phyloP scores from a whole-genome alignment of 352 stramenopile genomes.

The Pythium insidiosum region DNA sequence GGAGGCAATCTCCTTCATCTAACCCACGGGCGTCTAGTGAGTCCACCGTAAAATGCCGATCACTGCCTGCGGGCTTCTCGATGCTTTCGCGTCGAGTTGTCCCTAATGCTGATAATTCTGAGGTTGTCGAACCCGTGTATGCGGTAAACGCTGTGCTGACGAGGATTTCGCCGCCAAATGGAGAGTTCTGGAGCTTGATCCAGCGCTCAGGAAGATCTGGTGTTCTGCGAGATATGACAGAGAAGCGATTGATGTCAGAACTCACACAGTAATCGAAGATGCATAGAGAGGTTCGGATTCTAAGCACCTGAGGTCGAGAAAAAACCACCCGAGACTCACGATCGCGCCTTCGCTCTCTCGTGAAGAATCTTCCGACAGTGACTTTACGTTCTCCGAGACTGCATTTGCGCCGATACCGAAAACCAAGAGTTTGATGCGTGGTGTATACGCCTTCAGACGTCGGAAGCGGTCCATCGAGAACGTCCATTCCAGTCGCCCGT shows the following conservation, averaged over 20 bases:
- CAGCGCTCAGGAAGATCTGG: slow-evolving; percentile 58
- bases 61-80: no score
- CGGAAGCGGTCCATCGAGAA: slow-evolving; percentile 55
- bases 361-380: slow-evolving; percentile 12
- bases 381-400: slow-evolving; percentile 7
- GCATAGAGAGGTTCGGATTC: no score
- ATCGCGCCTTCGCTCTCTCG: slow-evolving; percentile 17
- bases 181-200: slow-evolving; percentile 66
- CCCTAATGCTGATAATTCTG: no score
- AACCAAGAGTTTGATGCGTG: slow-evolving; percentile 63
- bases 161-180: slow-evolving; percentile 60
- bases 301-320: slow-evolving; percentile 59
- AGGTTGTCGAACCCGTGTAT: no score
- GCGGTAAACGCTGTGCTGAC: slow-evolving; percentile 37
- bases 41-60: no score
- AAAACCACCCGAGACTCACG: slow-evolving; percentile 75
- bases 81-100: no score
- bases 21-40: no score
- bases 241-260: no score
- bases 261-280: no score
- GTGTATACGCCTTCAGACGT: slow-evolving; percentile 52
- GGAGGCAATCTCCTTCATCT: slow-evolving; percentile 42
- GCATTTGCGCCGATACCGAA: slow-evolving; percentile 40
- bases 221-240: no score
- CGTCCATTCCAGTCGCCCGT: slow-evolving; percentile 49